Evolutionary conservation across 192 early-diverging fungal species (phyloP).

Genomic region (Podila clonocystis): DNA sequence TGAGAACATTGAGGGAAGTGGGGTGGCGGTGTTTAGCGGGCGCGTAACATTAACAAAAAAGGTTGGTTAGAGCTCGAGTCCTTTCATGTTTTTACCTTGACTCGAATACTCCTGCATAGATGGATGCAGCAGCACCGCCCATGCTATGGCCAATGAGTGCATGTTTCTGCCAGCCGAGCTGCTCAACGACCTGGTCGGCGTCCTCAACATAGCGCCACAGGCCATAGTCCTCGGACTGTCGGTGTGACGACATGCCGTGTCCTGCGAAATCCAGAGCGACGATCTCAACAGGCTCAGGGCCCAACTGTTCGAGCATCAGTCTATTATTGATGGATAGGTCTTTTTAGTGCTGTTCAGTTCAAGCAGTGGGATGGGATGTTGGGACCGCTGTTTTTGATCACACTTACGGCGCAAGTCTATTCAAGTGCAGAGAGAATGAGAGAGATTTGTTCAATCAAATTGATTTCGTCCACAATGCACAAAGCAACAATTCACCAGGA

Average conservation of each 20-base stretch:
- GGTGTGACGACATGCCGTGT: slow-evolving; percentile 38
- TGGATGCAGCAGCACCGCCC: slow-evolving; percentile 30
- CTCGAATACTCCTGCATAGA: slow-evolving; percentile 25
- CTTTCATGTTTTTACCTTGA: slow-evolving; percentile 26
- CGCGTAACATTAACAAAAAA: too few species aligned
- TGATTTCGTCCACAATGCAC: neutral
- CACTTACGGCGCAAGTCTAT: slow-evolving; percentile 23
- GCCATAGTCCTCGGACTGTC: slow-evolving; percentile 33
- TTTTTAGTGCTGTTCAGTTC: too few species aligned
- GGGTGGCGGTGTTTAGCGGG: too few species aligned
- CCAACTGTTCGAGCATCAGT: slow-evolving; percentile 25
- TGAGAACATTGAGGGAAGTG: too few species aligned
- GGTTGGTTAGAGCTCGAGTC: too few species aligned
- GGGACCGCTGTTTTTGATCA: too few species aligned
- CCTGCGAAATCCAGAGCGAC: slow-evolving; percentile 40
- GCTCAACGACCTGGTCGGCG: slow-evolving; percentile 26
- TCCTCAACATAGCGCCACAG: slow-evolving; percentile 47
- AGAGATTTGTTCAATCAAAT: neutral
- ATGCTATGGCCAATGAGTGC: slow-evolving; percentile 45
- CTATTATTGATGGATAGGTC: neutral
- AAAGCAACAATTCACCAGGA: too few species aligned
- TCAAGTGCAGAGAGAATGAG: neutral
- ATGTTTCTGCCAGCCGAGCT: slow-evolving; percentile 37
- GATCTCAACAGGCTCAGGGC: slow-evolving; percentile 40
- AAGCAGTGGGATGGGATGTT: too few species aligned